Conservation (phyloP, 441 rosid species). For the Euphorbia celastroides region DNA sequence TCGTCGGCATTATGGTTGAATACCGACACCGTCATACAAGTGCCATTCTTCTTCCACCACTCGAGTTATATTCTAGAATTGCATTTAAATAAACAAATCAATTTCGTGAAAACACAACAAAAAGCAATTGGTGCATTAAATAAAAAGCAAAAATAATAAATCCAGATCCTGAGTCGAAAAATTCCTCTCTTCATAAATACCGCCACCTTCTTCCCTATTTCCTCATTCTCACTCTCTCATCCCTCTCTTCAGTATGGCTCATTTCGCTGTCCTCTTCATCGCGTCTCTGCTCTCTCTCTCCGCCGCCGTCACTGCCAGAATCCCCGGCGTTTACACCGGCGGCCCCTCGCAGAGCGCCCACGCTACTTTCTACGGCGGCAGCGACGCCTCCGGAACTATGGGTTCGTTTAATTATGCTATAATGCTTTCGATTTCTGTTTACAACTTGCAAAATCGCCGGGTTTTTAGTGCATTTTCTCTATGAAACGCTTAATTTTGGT, state of each 20-base stretch:
- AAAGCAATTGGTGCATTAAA: too few species aligned
- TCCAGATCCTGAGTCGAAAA: not conserved
- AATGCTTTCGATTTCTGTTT: not conserved
- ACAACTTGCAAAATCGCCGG: not conserved
- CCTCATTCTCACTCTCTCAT: conserved; percentile 19
- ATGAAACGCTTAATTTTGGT: not conserved
- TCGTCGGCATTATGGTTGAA: too few species aligned
- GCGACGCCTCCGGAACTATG: conserved; percentile 96
- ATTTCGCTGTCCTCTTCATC: conserved; percentile 18
- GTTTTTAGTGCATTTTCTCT: not conserved
- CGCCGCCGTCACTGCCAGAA: conserved; percentile 35
- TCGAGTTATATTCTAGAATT: too few species aligned
- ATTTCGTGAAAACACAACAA: too few species aligned
- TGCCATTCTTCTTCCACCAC: too few species aligned
- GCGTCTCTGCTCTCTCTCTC: conserved; percentile 22
- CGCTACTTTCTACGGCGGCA: conserved; percentile 88
- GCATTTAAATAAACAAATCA: too few species aligned
- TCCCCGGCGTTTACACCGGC: conserved; percentile 71
- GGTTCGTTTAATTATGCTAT: conserved; percentile 30
- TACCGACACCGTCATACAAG: too few species aligned
- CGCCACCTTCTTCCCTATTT: conserved; percentile 30
- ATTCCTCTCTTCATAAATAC: conserved; percentile 29
- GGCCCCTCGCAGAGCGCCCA: conserved; percentile 70
- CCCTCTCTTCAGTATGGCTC: conserved; percentile 27
- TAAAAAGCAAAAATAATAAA: too few species aligned